Conservation (phyloP, 2,329 filamentous ascomycete genomes). For the Aureobasidium sp. region DNA sequence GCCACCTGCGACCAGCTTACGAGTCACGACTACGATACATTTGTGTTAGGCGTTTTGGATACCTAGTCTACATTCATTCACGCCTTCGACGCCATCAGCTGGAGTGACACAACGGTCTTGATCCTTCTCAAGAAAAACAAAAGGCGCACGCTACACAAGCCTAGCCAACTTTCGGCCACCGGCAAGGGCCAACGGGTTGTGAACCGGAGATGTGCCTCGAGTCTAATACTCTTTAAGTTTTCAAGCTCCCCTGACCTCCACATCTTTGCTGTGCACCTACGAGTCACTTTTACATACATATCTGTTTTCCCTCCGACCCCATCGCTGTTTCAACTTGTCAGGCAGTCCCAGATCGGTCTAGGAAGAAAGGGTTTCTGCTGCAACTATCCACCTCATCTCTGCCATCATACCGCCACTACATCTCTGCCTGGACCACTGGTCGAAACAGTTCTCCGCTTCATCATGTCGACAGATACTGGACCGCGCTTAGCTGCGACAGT, state of each 20-base stretch:
- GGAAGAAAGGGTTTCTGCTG: neutral
- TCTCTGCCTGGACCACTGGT: neutral
- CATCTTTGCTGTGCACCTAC: neutral
- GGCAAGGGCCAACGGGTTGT: conserved; percentile 5
- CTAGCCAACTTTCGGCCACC: neutral
- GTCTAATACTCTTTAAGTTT: conserved; percentile 5
- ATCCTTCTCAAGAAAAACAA: neutral
- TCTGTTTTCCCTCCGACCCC: neutral
- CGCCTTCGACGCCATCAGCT: neutral
- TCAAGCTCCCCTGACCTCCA: conserved; percentile 2
- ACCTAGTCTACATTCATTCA: neutral
- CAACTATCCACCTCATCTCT: neutral
- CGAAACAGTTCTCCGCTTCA: neutral
- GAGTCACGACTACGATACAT: neutral
- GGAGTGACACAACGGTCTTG: neutral
- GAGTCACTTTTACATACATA: conserved; percentile 7
- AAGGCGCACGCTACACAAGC: neutral
- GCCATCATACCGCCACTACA: neutral
- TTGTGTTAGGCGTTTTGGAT: neutral
- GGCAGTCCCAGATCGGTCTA: neutral
- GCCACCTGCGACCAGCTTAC: neutral
- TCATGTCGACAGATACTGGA: conserved; percentile 4
- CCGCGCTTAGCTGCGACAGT: conserved; percentile 9
- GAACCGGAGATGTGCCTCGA: neutral
- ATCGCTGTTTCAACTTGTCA: conserved; percentile 3